Conservation (phyloP, 495 filamentous ascomycete species). For the Apiosordaria backusii region DNA sequence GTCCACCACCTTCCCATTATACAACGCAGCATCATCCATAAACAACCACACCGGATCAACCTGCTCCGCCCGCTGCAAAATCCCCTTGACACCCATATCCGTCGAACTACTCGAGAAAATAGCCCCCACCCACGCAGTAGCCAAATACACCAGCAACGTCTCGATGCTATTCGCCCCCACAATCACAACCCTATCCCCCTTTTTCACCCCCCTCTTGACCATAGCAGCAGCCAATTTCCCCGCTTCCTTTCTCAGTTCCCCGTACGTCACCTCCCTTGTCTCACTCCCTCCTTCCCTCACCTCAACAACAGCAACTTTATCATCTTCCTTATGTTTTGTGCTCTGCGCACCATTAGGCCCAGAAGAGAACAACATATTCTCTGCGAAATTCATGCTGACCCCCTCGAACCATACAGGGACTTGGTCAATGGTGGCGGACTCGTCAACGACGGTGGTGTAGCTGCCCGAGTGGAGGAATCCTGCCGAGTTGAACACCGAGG, state of each 20-base stretch:
- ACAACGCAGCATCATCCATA: slow-evolving; percentile 72
- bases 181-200: slow-evolving; percentile 68
- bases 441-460: slow-evolving; percentile 61
- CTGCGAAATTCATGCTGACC: slow-evolving; percentile 59
- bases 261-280: slow-evolving; percentile 58
- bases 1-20: slow-evolving; percentile 73
- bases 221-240: slow-evolving; percentile 59
- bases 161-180: slow-evolving; percentile 72
- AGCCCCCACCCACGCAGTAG: slow-evolving; percentile 61
- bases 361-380: slow-evolving; percentile 58
- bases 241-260: slow-evolving; percentile 53
- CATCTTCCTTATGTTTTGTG: slow-evolving; percentile 61
- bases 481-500: slow-evolving; percentile 55
- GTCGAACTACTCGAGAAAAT: slow-evolving; percentile 70
- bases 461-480: slow-evolving; percentile 59
- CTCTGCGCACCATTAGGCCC: slow-evolving; percentile 26
- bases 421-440: slow-evolving; percentile 61
- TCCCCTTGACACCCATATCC: slow-evolving; percentile 74
- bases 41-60: slow-evolving; percentile 70
- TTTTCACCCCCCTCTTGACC: slow-evolving; percentile 56
- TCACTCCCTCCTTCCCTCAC: slow-evolving; percentile 65
- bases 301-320: slow-evolving; percentile 64
- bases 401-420: slow-evolving; percentile 69
- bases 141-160: slow-evolving; percentile 63
- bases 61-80: slow-evolving; percentile 69